phyloP scores from a whole-genome alignment of 352 stramenopile genomes.

The Phytophthora agathidicida region DNA sequence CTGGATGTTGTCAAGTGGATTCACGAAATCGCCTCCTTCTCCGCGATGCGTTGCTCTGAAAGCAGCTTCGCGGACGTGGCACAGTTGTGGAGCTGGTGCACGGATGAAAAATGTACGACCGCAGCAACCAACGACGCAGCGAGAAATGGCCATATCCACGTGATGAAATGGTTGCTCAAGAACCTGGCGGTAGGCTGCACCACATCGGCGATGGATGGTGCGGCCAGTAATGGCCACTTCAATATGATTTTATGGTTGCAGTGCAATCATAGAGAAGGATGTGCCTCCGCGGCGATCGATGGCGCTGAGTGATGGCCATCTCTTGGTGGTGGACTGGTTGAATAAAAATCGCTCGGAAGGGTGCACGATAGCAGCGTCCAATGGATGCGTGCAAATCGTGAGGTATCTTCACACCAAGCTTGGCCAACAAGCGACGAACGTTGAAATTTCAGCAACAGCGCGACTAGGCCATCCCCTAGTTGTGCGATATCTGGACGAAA shows the following conservation, averaged over 20 bases:
- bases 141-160: conserved; percentile 19
- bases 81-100: background rate
- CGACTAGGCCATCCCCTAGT: conserved; percentile 6
- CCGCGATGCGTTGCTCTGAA: background rate
- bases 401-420: conserved; percentile 13
- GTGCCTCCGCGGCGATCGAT: conserved; percentile 16
- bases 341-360: conserved; percentile 11
- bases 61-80: background rate
- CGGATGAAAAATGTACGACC: conserved; percentile 3
- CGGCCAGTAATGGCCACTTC: conserved; percentile 19
- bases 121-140: conserved; percentile 24
- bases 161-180: conserved; percentile 28
- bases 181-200: conserved; percentile 20
- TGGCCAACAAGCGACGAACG: conserved; percentile 2
- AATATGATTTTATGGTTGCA: conserved; percentile 20
- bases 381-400: conserved; percentile 17
- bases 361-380: conserved; percentile 15
- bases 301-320: conserved; percentile 3
- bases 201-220: conserved; percentile 14
- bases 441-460: conserved; percentile 12
- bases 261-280: conserved; percentile 21
- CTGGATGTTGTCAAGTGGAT: conserved; percentile 19
- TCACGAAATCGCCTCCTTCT: background rate
- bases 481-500: conserved; percentile 18
- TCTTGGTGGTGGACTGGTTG: conserved; percentile 2